phyloP scores from a whole-genome alignment of 2,329 filamentous ascomycete species.

The Colletotrichum endophyticum region DNA sequence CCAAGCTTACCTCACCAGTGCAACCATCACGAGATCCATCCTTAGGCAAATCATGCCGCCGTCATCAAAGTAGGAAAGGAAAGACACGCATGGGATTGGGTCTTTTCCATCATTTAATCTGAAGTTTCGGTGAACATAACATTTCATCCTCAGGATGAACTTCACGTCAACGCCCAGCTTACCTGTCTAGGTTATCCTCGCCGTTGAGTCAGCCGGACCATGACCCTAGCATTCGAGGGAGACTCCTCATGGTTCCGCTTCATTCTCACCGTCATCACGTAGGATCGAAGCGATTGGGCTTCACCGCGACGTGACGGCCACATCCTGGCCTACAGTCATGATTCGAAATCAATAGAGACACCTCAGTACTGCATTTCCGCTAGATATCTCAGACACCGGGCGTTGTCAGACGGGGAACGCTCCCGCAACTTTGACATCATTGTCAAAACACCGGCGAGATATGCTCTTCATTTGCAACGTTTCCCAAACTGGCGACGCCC shows the following conservation, averaged over 20 bases:
- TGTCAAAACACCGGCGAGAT: neutral
- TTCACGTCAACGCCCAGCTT: neutral
- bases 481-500: neutral
- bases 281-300: neutral
- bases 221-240: neutral
- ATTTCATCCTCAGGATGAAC: neutral
- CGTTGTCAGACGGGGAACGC: neutral
- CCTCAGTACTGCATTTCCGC: neutral
- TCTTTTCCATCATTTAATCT: neutral
- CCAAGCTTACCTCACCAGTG: neutral
- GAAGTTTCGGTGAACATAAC: neutral
- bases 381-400: neutral
- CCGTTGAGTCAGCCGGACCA: neutral
- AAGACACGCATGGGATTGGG: neutral
- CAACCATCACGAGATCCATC: neutral
- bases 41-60: neutral
- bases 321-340: neutral
- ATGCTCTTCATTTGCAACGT: neutral
- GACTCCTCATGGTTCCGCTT: neutral
- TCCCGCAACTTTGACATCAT: neutral
- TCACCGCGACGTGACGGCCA: neutral
- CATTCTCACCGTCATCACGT: neutral
- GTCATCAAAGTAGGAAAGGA: neutral
- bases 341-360: neutral
- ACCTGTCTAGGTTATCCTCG: neutral